A percentile compares a stretch with the other conserved stretches of the same genome.
Evolutionary conservation across 139 green algal species (phyloP).

Genomic region (Zygnema cylindricum): DNA sequence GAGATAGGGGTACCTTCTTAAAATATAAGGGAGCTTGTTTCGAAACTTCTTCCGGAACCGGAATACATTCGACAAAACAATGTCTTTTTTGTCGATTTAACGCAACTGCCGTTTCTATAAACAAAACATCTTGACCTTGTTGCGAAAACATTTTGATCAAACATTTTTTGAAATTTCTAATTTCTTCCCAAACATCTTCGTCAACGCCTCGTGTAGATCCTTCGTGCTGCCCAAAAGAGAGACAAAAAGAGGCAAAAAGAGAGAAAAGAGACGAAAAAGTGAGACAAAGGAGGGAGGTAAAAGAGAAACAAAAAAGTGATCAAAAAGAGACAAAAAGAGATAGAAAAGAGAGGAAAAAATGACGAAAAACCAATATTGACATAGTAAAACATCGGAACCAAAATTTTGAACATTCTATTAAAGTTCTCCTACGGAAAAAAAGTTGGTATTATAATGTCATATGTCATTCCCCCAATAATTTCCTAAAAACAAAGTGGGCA

Average conservation of each 20-base stretch:
- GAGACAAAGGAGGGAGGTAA: not conserved
- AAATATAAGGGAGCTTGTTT: slow-evolving; percentile 73
- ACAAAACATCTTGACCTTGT: slow-evolving; percentile 71
- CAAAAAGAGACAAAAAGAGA: not conserved
- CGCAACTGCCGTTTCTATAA: slow-evolving; percentile 86
- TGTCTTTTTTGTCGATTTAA: slow-evolving; percentile 72
- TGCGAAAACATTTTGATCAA: slow-evolving; percentile 76
- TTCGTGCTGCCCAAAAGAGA: slow-evolving; percentile 52
- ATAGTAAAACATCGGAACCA: too few relatives aligned
- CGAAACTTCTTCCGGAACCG: slow-evolving; percentile 66
- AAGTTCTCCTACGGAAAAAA: too few relatives aligned
- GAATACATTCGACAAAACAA: slow-evolving; percentile 85
- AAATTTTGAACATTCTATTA: too few relatives aligned
- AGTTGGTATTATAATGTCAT: too few relatives aligned
- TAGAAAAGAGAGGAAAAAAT: too few relatives aligned
- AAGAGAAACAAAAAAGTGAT: too few relatives aligned
- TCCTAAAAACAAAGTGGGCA: too few relatives aligned
- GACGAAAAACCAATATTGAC: too few relatives aligned
- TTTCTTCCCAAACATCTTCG: slow-evolving; percentile 88
- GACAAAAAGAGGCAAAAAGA: not conserved
- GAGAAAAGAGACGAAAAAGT: not conserved
- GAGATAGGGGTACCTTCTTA: slow-evolving; percentile 76
- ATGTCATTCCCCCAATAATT: too few relatives aligned
- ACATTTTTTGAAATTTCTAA: slow-evolving; percentile 99
- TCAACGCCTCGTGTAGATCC: slow-evolving; percentile 46